Evolutionary conservation across 2,329 filamentous ascomycete genomes (phyloP).

Genomic region (Biscogniauxia mediterranea): DNA sequence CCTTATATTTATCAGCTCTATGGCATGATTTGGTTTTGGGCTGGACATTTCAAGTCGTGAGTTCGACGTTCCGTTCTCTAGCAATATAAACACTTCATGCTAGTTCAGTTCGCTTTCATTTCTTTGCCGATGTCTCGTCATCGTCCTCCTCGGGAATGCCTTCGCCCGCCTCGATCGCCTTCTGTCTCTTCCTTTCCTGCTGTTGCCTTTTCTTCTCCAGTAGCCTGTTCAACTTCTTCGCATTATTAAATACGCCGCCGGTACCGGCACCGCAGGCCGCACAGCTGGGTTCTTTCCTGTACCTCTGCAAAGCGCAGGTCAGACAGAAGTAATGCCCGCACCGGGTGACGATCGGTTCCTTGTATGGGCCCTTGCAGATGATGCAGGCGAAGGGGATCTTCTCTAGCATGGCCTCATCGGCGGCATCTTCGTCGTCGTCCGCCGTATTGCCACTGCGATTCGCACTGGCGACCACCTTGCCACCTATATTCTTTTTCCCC

Average conservation of each 20-base stretch:
- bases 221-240: slow-evolving; percentile 78
- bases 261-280: slow-evolving; percentile 83
- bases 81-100: slow-evolving; percentile 1
- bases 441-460: slow-evolving; percentile 41
- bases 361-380: slow-evolving; percentile 78
- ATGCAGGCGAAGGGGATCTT: slow-evolving; percentile 88
- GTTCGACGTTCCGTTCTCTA: not conserved
- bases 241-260: slow-evolving; percentile 84
- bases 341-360: slow-evolving; percentile 77
- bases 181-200: slow-evolving; percentile 55
- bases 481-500: slow-evolving; percentile 60
- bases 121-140: slow-evolving; percentile 18
- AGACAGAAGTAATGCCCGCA: slow-evolving; percentile 98
- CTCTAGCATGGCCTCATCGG: slow-evolving; percentile 71
- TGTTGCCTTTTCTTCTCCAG: slow-evolving; percentile 70
- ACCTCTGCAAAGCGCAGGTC: slow-evolving; percentile 80
- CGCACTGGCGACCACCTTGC: slow-evolving; percentile 61
- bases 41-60: too few relatives aligned
- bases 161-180: slow-evolving; percentile 50
- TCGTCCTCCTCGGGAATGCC: slow-evolving; percentile 47
- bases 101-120: slow-evolving; percentile 10
- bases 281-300: slow-evolving; percentile 82
- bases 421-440: slow-evolving; percentile 47
- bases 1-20: too few relatives aligned
- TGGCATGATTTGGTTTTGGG: too few relatives aligned